These are phyloP conservation scores for Alternaria metachromatica DNA, from an alignment of 2,329 filamentous ascomycete genomes.

Conservation along the genomic window DNA sequence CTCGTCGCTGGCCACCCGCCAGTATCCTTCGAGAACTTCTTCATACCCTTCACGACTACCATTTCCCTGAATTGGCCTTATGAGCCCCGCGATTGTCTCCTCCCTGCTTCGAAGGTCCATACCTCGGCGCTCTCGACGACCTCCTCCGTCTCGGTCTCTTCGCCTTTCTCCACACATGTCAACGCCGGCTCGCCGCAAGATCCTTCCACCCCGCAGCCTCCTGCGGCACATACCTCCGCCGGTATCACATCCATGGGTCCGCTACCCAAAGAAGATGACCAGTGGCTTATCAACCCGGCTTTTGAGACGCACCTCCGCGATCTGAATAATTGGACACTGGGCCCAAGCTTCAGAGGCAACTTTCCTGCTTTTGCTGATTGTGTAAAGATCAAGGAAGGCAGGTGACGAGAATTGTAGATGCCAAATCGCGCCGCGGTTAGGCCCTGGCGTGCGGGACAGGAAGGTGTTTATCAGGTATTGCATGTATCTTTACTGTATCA, in stretches of 20 bases:
- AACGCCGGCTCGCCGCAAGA: constrained; percentile 35
- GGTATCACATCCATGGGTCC: constrained; percentile 7
- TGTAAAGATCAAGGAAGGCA: constrained; percentile 43
- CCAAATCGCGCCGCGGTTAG: background rate
- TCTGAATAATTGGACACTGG: constrained; percentile 82
- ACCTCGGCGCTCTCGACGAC: constrained; percentile 29
- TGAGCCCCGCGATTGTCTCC: constrained; percentile 72
- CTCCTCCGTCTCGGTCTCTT: constrained; percentile 31
- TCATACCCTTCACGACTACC: constrained; percentile 79
- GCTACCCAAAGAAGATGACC: constrained; percentile 54
- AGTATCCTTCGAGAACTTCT: constrained; percentile 80
- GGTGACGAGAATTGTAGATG: constrained; percentile 25
- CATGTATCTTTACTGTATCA: constrained; percentile 1
- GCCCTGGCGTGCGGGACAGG: constrained; percentile 2
- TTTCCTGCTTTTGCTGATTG: constrained; percentile 63
- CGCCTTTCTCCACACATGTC: constrained; percentile 41
- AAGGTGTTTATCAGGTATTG: constrained; percentile 7
- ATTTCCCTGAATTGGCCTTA: constrained; percentile 86
- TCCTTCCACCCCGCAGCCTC: constrained; percentile 31
- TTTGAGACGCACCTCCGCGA: constrained; percentile 81
- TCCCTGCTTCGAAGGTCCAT: constrained; percentile 51
- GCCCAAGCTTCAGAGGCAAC: constrained; percentile 68
- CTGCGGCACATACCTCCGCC: constrained; percentile 26
- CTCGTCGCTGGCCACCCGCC: constrained; percentile 62
- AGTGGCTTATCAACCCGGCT: constrained; percentile 82